A percentile compares a stretch with the other conserved stretches of the same genome.
Conservation (phyloP, 805 yeast species). For the Sugiyamaella chiloensis region DNA sequence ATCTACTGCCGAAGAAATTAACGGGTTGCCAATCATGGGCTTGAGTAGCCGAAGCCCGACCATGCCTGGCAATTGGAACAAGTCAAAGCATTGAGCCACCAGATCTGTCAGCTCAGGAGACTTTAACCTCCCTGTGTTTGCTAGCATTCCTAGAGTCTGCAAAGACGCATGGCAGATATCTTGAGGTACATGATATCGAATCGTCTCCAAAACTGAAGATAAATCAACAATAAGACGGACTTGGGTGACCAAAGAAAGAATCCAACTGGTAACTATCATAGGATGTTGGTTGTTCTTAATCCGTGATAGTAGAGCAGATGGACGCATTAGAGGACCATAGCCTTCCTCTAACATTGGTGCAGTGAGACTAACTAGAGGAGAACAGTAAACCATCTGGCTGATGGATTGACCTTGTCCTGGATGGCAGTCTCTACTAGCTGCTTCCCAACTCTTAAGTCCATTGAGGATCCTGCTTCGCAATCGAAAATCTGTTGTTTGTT, state of each 20-base stretch:
- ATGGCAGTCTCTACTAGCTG: constrained; percentile 17
- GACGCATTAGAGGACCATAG: constrained; percentile 7
- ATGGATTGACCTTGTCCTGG: constrained; percentile 24
- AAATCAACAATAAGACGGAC: constrained; percentile 19
- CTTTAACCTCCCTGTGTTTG: constrained; percentile 16
- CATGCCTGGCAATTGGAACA: constrained; percentile 25
- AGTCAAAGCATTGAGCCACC: constrained; percentile 26
- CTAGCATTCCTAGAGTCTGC: constrained; percentile 14
- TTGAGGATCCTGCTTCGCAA: constrained; percentile 9
- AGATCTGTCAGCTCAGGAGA: constrained; percentile 19
- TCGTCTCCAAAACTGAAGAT: constrained; percentile 19
- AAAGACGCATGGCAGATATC: constrained; percentile 22
- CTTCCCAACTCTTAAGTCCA: constrained; percentile 9
- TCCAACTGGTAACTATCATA: constrained; percentile 19
- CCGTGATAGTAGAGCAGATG: constrained; percentile 6
- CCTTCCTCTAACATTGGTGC: constrained; percentile 18
- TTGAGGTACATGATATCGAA: constrained; percentile 25
- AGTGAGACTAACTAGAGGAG: constrained; percentile 14
- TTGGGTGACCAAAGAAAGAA: constrained; percentile 20
- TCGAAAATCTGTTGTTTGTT: constrained; percentile 6
- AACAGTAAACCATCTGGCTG: constrained; percentile 13
- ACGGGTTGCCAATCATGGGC: constrained; percentile 25
- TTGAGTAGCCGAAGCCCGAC: constrained; percentile 27
- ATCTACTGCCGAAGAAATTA: constrained; percentile 22
- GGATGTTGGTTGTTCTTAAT: constrained; percentile 22